A percentile compares a stretch with the other conserved stretches of the same genome.
Conservation (phyloP, 495 filamentous ascomycete species). For the Stereocaulon alpinum region DNA sequence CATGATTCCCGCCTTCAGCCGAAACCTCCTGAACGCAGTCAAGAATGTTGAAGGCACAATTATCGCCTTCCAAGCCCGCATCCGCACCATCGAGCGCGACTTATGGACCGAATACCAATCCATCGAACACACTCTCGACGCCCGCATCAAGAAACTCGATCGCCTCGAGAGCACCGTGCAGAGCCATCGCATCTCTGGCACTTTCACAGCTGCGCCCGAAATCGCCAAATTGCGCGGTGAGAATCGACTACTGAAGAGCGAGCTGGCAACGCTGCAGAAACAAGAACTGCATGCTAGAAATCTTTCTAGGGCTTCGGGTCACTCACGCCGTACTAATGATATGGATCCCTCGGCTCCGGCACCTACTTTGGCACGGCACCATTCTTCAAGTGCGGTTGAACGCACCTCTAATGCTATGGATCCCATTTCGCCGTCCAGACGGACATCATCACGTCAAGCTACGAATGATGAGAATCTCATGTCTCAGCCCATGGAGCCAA, state of each 20-base stretch:
- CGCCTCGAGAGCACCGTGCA: slow-evolving; percentile 66
- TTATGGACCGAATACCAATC: slow-evolving; percentile 83
- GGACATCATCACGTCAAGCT: slow-evolving; percentile 29
- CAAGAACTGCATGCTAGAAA: slow-evolving; percentile 28
- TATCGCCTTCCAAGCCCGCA: slow-evolving; percentile 65
- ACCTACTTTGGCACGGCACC: slow-evolving; percentile 40
- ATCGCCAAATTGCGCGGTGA: slow-evolving; percentile 64
- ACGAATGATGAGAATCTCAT: slow-evolving; percentile 26
- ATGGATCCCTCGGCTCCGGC: slow-evolving; percentile 25
- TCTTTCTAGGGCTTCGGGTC: slow-evolving; percentile 18
- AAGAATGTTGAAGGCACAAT: slow-evolving; percentile 81
- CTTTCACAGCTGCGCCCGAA: slow-evolving; percentile 42
- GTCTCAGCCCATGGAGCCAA: slow-evolving; percentile 28
- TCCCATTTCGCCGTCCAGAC: slow-evolving; percentile 17
- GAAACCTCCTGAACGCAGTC: slow-evolving; percentile 76
- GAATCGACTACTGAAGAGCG: slow-evolving; percentile 72
- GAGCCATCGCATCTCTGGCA: slow-evolving; percentile 31
- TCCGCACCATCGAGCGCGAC: slow-evolving; percentile 76
- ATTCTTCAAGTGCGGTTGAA: slow-evolving; percentile 39
- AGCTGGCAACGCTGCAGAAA: slow-evolving; percentile 63
- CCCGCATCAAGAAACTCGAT: slow-evolving; percentile 77
- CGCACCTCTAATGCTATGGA: slow-evolving; percentile 17
- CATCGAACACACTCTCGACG: slow-evolving; percentile 69
- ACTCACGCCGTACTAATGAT: slow-evolving; percentile 13
- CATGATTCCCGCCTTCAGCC: slow-evolving; percentile 71